phyloP scores from a whole-genome alignment of 352 stramenopile species.

The Globisporangium echinulatum region DNA sequence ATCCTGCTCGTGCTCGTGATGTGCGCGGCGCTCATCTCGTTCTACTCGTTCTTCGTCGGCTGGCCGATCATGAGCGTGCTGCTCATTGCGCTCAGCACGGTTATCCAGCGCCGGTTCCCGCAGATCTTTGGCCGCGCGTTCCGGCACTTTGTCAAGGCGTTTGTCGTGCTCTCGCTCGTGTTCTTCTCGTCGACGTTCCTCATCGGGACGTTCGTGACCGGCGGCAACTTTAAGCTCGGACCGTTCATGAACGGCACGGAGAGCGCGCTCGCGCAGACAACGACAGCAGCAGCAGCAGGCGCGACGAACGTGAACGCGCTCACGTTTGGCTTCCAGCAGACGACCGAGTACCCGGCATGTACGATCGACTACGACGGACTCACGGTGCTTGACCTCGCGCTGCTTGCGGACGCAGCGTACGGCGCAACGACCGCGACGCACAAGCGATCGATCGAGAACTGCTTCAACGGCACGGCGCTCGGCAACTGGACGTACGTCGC shows the following conservation, averaged over 20 bases:
- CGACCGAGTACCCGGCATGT: conserved; percentile 66
- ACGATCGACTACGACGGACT: conserved; percentile 53
- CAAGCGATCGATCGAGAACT: conserved; percentile 48
- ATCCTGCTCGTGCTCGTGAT: conserved; percentile 55
- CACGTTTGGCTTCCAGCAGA: conserved; percentile 37
- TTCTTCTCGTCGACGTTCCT: conserved; percentile 80
- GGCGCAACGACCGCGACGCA: conserved; percentile 60
- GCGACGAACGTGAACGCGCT: conserved; percentile 36
- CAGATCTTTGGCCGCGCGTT: conserved; percentile 74
- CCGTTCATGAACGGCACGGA: conserved; percentile 37
- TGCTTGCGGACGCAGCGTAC: conserved; percentile 75
- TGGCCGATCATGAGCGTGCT: conserved; percentile 71
- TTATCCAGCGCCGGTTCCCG: conserved; percentile 65
- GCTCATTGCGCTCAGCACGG: conserved; percentile 57
- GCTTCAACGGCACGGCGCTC: conserved; percentile 71
- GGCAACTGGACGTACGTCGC: conserved; percentile 64
- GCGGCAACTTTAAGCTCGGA: conserved; percentile 45
- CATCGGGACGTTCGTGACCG: conserved; percentile 67
- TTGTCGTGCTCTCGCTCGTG: conserved; percentile 69
- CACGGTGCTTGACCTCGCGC: conserved; percentile 66
- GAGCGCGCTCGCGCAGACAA: conserved; percentile 18
- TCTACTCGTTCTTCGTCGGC: conserved; percentile 55
- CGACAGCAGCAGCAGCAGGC: conserved; percentile 14
- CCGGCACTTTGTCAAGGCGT: conserved; percentile 64
- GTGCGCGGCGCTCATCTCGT: conserved; percentile 45